These are phyloP conservation scores for Chlamydomonas incerta DNA, from an alignment of 139 green algal species.

Conservation along the genomic window DNA sequence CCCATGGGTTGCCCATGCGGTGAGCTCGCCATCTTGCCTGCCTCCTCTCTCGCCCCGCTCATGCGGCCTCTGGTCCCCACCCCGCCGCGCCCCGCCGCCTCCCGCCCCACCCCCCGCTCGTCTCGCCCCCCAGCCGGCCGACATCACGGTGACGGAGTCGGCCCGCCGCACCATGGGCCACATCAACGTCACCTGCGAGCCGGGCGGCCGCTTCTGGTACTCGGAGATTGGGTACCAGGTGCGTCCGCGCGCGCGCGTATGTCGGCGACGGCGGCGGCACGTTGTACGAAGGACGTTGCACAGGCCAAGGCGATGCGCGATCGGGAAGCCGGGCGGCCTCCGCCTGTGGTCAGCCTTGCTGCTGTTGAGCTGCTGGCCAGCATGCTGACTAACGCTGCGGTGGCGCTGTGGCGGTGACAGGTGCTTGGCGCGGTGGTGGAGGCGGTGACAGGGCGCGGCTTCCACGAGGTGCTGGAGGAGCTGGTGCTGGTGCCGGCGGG, in stretches of 20 bases:
- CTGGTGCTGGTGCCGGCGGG: conserved; percentile 1
- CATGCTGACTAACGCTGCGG: no score
- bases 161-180: not conserved
- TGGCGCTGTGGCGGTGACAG: not conserved
- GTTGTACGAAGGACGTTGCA: no score
- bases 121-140: not conserved
- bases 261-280: no score
- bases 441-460: not conserved
- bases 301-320: no score
- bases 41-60: no score
- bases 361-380: no score
- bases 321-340: no score
- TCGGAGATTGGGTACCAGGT: conserved; percentile 6
- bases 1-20: no score
- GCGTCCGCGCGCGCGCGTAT: not conserved
- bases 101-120: no score
- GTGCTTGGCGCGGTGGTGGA: conserved; percentile 2
- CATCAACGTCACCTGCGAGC: not conserved
- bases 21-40: no score
- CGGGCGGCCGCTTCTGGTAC: not conserved
- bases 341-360: no score
- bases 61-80: no score
- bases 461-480: not conserved
- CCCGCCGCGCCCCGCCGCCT: not conserved
- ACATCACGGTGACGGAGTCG: not conserved